Evolutionary conservation across 129 eudicot genomes (phyloP).

Genomic region (Artemisia annua): DNA sequence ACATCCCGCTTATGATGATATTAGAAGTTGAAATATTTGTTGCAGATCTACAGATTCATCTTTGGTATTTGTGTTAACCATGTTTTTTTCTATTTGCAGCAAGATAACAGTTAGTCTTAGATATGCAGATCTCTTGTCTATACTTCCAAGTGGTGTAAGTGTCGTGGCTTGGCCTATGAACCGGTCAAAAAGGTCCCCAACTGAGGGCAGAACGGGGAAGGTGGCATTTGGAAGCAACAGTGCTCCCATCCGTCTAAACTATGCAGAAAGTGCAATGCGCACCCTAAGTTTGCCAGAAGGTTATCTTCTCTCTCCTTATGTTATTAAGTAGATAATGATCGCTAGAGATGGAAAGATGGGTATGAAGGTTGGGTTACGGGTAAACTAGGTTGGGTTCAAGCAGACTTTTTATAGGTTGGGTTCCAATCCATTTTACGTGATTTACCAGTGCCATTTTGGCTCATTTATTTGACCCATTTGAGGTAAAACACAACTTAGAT

Average conservation of each 20-base stretch:
- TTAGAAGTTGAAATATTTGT: neutral
- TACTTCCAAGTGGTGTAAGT: conserved; percentile 76
- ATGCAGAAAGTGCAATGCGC: conserved; percentile 83
- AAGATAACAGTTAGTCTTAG: conserved; percentile 80
- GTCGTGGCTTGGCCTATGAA: conserved; percentile 91
- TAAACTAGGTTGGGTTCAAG: neutral
- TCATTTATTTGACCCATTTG: neutral
- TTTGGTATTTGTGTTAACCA: neutral
- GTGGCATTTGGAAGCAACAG: conserved; percentile 36
- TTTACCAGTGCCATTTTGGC: too few relatives aligned
- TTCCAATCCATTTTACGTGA: too few relatives aligned
- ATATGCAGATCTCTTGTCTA: conserved; percentile 67
- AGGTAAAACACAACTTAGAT: neutral
- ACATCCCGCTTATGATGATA: neutral
- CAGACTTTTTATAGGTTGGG: too few relatives aligned
- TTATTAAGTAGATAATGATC: neutral
- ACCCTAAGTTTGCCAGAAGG: conserved; percentile 90
- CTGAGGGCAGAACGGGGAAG: conserved; percentile 43
- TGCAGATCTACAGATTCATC: neutral
- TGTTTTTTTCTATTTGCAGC: conserved; percentile 44
- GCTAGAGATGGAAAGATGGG: neutral
- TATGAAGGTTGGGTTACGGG: neutral
- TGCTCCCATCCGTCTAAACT: conserved; percentile 70
- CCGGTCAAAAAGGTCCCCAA: conserved; percentile 41
- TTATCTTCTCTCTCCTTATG: conserved; percentile 14